Evolutionary conservation across 2,329 filamentous ascomycete genomes (phyloP).

Genomic region (Neocucurbitaria cava): DNA sequence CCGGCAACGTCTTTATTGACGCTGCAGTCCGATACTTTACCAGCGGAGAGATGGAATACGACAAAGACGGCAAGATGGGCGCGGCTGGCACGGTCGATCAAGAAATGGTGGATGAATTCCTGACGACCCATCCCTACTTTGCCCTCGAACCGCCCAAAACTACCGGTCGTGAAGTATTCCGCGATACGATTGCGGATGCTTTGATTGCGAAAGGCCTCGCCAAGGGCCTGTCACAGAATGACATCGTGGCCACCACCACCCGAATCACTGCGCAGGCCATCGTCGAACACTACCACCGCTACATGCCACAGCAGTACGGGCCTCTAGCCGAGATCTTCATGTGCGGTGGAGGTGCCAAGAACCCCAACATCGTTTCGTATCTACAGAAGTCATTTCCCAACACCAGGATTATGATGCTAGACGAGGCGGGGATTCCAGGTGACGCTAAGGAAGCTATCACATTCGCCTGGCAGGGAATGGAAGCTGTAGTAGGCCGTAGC

Average conservation of each 20-base stretch:
- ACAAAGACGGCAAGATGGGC: constrained; percentile 61
- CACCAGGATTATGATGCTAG: constrained; percentile 62
- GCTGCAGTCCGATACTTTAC: constrained; percentile 62
- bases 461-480: constrained; percentile 68
- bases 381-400: constrained; percentile 58
- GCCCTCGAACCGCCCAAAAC: constrained; percentile 62
- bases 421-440: constrained; percentile 62
- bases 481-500: constrained; percentile 54
- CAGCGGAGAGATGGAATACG: constrained; percentile 58
- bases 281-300: constrained; percentile 52
- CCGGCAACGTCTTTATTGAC: constrained; percentile 63
- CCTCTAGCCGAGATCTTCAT: constrained; percentile 63
- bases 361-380: constrained; percentile 63
- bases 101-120: constrained; percentile 59
- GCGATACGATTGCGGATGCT: constrained; percentile 60
- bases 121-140: constrained; percentile 55
- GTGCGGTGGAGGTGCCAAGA: constrained; percentile 65
- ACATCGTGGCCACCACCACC: constrained; percentile 65
- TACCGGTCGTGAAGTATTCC: constrained; percentile 65
- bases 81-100: constrained; percentile 59
- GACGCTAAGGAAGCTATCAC: constrained; percentile 66
- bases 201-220: constrained; percentile 54
- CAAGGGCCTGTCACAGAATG: constrained; percentile 56
- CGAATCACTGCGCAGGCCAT: constrained; percentile 65
- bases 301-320: constrained; percentile 36